A percentile compares a stretch with the other conserved stretches of the same genome.
Conservation (phyloP, 2,329 filamentous ascomycete species). For the Endoconidiophora laricicola region DNA sequence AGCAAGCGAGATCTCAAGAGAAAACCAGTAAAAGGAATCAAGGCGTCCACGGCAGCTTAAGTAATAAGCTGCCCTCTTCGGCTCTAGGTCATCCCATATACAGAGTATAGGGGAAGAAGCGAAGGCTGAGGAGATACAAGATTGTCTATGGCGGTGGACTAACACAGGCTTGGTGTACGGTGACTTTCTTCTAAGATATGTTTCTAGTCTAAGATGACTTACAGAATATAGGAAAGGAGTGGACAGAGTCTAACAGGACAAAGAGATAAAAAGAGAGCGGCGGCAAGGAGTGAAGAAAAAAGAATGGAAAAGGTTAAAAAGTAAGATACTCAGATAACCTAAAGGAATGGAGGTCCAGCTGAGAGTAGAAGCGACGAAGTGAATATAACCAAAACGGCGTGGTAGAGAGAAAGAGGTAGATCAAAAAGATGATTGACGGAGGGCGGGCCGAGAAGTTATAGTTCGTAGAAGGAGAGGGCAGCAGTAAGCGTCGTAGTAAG, state of each 20-base stretch:
- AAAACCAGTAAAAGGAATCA: too few species aligned
- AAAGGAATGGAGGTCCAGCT: conserved; percentile 10
- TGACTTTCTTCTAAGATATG: not conserved
- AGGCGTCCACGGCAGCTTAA: too few species aligned
- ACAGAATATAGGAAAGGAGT: conserved; percentile 9
- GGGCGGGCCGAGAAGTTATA: too few species aligned
- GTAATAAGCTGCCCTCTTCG: too few species aligned
- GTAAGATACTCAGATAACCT: conserved; percentile 5
- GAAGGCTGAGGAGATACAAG: too few species aligned
- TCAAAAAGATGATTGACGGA: too few species aligned
- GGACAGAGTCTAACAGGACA: conserved; percentile 6
- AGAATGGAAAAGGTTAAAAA: conserved; percentile 1
- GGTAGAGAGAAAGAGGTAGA: conserved; percentile 1
- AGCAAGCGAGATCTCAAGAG: too few species aligned
- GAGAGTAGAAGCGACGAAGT: conserved; percentile 3
- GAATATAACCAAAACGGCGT: conserved; percentile 8
- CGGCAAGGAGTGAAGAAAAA: conserved; percentile 1
- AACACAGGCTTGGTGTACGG: not conserved
- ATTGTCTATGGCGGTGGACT: not conserved
- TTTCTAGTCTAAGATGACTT: not conserved
- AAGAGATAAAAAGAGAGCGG: not conserved
- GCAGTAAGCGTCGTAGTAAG: too few species aligned
- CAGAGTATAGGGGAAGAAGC: too few species aligned
- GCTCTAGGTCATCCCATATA: too few species aligned
- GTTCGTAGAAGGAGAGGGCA: too few species aligned